Base-by-base conservation (phyloP, 2,329 filamentous ascomycete species). In the Xylaria sp. region DNA sequence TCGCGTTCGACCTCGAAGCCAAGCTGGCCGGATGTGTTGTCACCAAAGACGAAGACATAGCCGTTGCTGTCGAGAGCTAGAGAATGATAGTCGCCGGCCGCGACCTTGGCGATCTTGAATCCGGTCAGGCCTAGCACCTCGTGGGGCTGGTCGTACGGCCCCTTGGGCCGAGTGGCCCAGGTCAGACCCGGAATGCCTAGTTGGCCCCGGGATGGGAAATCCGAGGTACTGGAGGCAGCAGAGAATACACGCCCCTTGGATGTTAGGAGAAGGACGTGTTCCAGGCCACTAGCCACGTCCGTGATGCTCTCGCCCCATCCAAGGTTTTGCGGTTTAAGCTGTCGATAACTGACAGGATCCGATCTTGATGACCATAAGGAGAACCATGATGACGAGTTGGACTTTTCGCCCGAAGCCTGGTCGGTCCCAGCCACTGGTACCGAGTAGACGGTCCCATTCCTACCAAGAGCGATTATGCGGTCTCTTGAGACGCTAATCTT, bases 21-120 rank as follows among this genome's bases (percentile, higher is more conserved):
- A 2, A 97, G 80, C 72, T 97, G 94, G n/a, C 94, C 94, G 40
- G 85, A 83, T 0, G 87, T 86, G 74, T 97, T 97, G 71, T 97
- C 92, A 37, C 94, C 94, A 74, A 96, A 97, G 6, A 86, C 80
- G 71, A 94, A 96, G 16, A 94, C 81, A 16, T 86, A 84, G 16
- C 93, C 93, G 48, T 88, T 79, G 55, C 83, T 83, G 67, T 93
- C 90, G 16, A 92, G 79, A 0, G 86, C 89, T 1, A 95, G 75
- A 3, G 91, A 96, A 74, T 99, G 94, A 62, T 87, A 86, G 68
- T 96, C 92, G 20, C 94, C 94, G 1, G 91, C 78, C 1, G 93
- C 92, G 53, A 97, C 87, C 61, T 90, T 82, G 4, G 78, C 74
- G 42, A 94, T 85, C 4, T 89, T 81, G 60, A 88, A 88, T 4